Base-by-base conservation (phyloP, 805 yeast genomes). In the Komagataella mondaviorum region DNA sequence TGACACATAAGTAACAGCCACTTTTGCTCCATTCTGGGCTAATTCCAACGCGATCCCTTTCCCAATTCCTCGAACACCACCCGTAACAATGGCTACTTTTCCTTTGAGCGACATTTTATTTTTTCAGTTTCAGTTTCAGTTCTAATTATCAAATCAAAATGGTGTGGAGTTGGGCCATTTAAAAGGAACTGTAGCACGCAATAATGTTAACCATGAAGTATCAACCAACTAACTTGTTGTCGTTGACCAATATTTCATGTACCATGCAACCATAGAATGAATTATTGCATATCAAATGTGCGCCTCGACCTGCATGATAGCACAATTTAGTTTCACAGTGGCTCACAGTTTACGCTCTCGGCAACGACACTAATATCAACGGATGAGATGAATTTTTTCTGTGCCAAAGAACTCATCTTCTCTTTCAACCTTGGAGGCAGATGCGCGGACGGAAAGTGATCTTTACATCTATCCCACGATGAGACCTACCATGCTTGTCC, bases 21-120 rank as follows among this genome's bases (percentile, higher is more conserved):
- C 55, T 51, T 55, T 57, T 30, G 57, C 55, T 17, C 56, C 56
- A 30, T 52, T 53, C 45, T 22, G 47, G 6, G 59, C 60, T 5
- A 57, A 50, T 44, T 51, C 55, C 3, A 48, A 45, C 12, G 57
- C 57, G 22, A 54, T 56, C 23, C 51, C 57, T 20, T 47, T 50
- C 8, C 60, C 60, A 47, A 57, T 55, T 17, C 60, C 60, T n/a
- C 59, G 43, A n/a, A 55, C 48, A 22, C 57, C 52, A 47, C 63
- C 47, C 52, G 64, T 47, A 18, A 55, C 55, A 45, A 55, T 55
- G 14, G 57, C 57, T 7, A 30, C 39, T 30, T 30, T 30, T 30
- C 39, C 39, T 30, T 30, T 30, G 39, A 30, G 39, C 39, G 14
- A 30, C 39, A 30, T 30, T 30, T 24, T 24, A 7, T n/a, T 18